phyloP scores from a whole-genome alignment of 768 basidiomycete genomes.

The Suillus subluteus region DNA sequence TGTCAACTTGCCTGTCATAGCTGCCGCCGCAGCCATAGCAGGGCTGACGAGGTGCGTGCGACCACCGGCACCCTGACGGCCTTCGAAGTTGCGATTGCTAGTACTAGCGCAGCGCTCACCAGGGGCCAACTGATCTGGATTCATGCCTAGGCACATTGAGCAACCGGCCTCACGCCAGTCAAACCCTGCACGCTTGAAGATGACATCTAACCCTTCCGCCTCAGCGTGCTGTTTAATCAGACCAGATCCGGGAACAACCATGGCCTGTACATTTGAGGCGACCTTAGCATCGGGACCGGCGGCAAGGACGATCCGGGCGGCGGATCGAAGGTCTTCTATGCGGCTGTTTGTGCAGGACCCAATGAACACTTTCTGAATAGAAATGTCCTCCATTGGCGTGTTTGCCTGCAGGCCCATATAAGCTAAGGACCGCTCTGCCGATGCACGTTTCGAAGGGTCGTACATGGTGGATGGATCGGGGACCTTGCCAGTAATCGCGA shows the following conservation, averaged over 20 bases:
- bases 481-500: conserved; percentile 78
- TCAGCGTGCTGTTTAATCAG: conserved; percentile 91
- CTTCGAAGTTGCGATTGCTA: conserved; percentile 93
- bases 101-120: conserved; percentile 89
- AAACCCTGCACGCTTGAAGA: conserved; percentile 91
- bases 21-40: conserved; percentile 92
- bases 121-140: conserved; percentile 86
- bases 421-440: conserved; percentile 73
- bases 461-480: conserved; percentile 73
- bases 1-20: conserved; percentile 81
- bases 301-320: conserved; percentile 75
- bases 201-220: conserved; percentile 81
- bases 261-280: conserved; percentile 74
- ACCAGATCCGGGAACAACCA: conserved; percentile 93
- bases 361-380: conserved; percentile 89
- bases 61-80: conserved; percentile 85
- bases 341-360: conserved; percentile 95
- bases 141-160: conserved; percentile 97
- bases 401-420: conserved; percentile 89
- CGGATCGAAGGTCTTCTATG: conserved; percentile 90
- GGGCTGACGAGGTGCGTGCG: conserved; percentile 89
- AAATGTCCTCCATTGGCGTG: conserved; percentile 77
- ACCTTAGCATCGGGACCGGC: conserved; percentile 77
- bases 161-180: conserved; percentile 96
- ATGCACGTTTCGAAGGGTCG: conserved; percentile 66